phyloP scores from a whole-genome alignment of 345 rosid genomes.

The Moringa oleifera region DNA sequence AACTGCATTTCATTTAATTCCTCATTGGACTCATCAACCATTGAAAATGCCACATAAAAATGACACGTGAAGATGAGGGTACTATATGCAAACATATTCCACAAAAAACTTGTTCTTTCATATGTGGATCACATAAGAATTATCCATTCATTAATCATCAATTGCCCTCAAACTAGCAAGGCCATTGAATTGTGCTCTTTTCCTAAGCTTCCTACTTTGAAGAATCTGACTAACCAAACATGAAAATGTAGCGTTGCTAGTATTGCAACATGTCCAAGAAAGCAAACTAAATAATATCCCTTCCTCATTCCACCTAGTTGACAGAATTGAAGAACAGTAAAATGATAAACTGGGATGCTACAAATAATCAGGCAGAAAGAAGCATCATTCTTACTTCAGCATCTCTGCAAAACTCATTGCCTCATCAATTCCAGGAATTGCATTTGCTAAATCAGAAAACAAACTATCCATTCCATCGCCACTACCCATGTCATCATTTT shows the following conservation, averaged over 20 bases:
- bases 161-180: too few species aligned
- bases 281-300: neutral
- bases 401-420: conserved; percentile 99
- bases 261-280: neutral
- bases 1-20: neutral
- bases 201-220: too few species aligned
- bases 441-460: conserved; percentile 88
- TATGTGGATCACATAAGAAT: too few species aligned
- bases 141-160: too few species aligned
- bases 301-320: neutral
- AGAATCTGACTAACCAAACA: too few species aligned
- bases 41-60: neutral
- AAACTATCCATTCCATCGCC: conserved; percentile 85
- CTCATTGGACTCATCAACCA: neutral
- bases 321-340: neutral
- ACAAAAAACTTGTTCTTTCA: too few species aligned
- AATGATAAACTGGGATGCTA: neutral
- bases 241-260: neutral
- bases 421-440: conserved; percentile 98
- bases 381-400: conserved; percentile 58
- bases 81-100: too few species aligned
- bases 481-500: conserved; percentile 64
- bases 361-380: conserved; percentile 3
- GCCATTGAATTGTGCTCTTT: too few species aligned
- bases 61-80: neutral